Percentiles rank a stretch among this genome's conserved stretches.
Evolutionary conservation across 1,139 yeast species (phyloP).

Genomic region (Candida dubliniensis): DNA sequence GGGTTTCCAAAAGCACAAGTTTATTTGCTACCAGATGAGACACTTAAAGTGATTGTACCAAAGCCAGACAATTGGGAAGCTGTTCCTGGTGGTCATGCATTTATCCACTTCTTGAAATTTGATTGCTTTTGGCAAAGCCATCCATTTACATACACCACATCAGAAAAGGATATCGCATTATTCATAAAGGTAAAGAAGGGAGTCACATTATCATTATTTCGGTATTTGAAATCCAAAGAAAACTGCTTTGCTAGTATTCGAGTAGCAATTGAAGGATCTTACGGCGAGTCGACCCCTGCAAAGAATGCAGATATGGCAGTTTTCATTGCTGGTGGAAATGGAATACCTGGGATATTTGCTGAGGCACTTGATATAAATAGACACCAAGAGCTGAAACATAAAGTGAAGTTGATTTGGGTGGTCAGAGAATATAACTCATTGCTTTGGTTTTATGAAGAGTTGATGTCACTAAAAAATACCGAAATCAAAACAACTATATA

Average conservation of each 20-base stretch:
- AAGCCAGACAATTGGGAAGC: conserved; percentile 43
- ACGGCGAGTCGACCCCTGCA: conserved; percentile 36
- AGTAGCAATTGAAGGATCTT: conserved; percentile 45
- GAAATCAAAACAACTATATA: conserved; percentile 38
- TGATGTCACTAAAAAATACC: conserved; percentile 32
- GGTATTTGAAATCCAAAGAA: conserved; percentile 30
- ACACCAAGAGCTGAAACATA: conserved; percentile 18
- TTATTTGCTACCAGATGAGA: conserved; percentile 43
- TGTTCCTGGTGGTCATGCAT: conserved; percentile 54
- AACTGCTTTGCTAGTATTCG: conserved; percentile 28
- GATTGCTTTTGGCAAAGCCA: conserved; percentile 45
- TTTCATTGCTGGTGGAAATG: conserved; percentile 45
- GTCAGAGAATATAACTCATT: conserved; percentile 45
- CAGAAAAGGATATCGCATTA: conserved; percentile 26
- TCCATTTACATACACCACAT: conserved; percentile 38
- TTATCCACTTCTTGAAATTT: conserved; percentile 43
- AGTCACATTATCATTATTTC: conserved; percentile 31
- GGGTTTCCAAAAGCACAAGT: conserved; percentile 53
- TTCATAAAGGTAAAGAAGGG: conserved; percentile 42
- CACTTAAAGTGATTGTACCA: conserved; percentile 42
- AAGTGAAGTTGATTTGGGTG: conserved; percentile 51
- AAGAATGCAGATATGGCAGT: conserved; percentile 31
- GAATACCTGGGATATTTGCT: conserved; percentile 45
- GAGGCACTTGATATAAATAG: conserved; percentile 32
- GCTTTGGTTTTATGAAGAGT: conserved; percentile 53